Base-by-base conservation (phyloP, 2,329 filamentous ascomycete species). In the Stylonectria norvegica region DNA sequence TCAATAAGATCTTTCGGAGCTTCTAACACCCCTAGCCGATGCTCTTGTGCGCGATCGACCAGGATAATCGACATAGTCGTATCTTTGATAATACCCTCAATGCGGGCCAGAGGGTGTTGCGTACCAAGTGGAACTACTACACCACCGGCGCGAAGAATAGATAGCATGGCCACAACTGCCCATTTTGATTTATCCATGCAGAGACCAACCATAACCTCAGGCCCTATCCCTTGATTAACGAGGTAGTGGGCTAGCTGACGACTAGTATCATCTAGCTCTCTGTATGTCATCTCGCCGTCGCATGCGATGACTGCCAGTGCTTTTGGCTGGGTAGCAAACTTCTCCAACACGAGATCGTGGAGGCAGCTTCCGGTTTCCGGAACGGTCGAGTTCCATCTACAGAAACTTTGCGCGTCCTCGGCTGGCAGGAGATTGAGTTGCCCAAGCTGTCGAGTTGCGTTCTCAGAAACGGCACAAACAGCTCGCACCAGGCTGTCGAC, bases 251-350 rank as follows among this genome's bases (percentile, higher is more conserved):
- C 70, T 5, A 52, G 27, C 2, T 16, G 61, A 19, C 30, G 30
- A 16, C 15, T 18, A 51, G 1, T 47, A 41, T 17, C 7, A 30
- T 70, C 64, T 4, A 70, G 53, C 18, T 71, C 60, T 34, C 53
- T 41, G 40, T 70, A 71, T 6, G 67, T 68, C 38, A 69, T 62
- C 33, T 55, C 44, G 15, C 68, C 69, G 40, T 72, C 69, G 67
- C 68, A 72, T 1, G 69, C 68, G 33, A 65, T 51, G 20, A 72
- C 61, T 15, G 70, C 69, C 15, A 5, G 55, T 17, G 59, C 54
- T 12, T 51, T 38, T 0, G 69, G 67, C 2, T 58, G 51, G 22
- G 49, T 48, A 9, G 38, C 42, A 14, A 32, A 18, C 9, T 17
- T 32, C 7, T 32, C 30, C 9, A 19, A 7, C 5, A 32, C 19